phyloP scores from a whole-genome alignment of 768 basidiomycete genomes.

The Clathrus columnatus region DNA sequence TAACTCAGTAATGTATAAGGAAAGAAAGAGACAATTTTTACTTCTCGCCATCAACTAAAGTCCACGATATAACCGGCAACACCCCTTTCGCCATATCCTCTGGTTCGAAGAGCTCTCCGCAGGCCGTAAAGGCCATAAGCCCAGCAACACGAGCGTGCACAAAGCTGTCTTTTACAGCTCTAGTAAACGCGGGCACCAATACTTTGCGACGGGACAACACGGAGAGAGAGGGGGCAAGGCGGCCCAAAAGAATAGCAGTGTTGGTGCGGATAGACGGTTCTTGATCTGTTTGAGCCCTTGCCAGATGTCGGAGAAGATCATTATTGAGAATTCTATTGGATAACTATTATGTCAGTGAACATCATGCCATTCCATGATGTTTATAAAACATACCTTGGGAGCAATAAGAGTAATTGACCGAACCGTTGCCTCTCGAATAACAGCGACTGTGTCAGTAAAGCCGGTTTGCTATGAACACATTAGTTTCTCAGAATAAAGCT shows the following conservation, averaged over 20 bases:
- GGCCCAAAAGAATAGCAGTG: conserved; percentile 91
- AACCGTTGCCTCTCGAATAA: conserved; percentile 91
- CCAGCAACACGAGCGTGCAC: conserved; percentile 91
- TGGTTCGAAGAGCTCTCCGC: conserved; percentile 77
- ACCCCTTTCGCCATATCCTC: conserved; percentile 89
- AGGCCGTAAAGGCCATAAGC: conserved; percentile 93
- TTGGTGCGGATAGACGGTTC: conserved; percentile 97
- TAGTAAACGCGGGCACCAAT: conserved; percentile 89
- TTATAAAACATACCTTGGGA: conserved; percentile 53
- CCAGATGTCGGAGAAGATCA: conserved; percentile 85
- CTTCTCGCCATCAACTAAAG: conserved; percentile 91
- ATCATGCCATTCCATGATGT: neutral
- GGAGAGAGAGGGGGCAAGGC: conserved; percentile 77
- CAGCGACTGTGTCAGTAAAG: conserved; percentile 87
- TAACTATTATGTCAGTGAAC: conserved; percentile 31
- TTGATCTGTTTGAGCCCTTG: conserved; percentile 84
- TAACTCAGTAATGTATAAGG: conserved; percentile 1
- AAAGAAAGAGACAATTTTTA: conserved; percentile 27
- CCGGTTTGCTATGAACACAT: conserved; percentile 68
- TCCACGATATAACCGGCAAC: conserved; percentile 72
- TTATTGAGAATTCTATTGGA: conserved; percentile 88
- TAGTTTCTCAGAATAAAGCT: neutral
- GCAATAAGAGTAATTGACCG: conserved; percentile 79
- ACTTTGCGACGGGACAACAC: conserved; percentile 91
- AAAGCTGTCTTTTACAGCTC: conserved; percentile 84